These are phyloP conservation scores for Juncus effusus DNA, from an alignment of 176 grass and related monocot genomes.

Conservation along the genomic window DNA sequence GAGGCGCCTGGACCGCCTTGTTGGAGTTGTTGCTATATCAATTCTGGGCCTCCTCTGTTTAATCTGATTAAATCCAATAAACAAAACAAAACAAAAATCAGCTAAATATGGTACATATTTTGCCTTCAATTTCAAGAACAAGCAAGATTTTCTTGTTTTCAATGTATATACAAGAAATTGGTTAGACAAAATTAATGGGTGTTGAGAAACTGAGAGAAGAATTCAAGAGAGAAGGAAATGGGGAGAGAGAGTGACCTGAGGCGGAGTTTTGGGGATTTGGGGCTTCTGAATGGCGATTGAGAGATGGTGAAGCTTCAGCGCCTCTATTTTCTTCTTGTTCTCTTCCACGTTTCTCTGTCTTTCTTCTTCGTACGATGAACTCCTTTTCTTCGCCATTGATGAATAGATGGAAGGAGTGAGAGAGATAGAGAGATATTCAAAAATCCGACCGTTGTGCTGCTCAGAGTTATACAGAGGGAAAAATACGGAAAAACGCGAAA, in stretches of 20 bases:
- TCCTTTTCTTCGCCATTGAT: constrained; percentile 37
- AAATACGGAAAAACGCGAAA: constrained; percentile 36
- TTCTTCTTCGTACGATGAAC: constrained; percentile 69
- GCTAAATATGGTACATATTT: not conserved
- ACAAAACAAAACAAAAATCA: not conserved
- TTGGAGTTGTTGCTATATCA: constrained; percentile 27
- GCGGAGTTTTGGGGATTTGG: constrained; percentile 51
- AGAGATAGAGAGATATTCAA: not conserved
- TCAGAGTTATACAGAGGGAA: not conserved
- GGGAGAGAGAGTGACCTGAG: constrained; percentile 19
- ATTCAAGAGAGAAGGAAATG: not conserved
- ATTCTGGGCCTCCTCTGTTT: constrained; percentile 75
- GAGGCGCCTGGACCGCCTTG: constrained; percentile 62
- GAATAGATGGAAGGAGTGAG: not conserved
- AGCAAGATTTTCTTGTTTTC: not conserved
- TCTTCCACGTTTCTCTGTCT: constrained; percentile 71
- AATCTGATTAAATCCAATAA: constrained; percentile 32
- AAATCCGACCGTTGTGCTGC: constrained; percentile 15
- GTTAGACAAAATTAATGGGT: not conserved
- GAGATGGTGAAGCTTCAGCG: constrained; percentile 83
- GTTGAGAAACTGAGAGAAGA: not conserved
- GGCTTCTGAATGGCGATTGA: constrained; percentile 42
- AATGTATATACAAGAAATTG: not conserved
- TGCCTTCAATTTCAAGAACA: not conserved
- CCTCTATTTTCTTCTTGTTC: constrained; percentile 97